phyloP scores from a whole-genome alignment of 2,329 filamentous ascomycete species.

The Coleophoma eucalyptorum region DNA sequence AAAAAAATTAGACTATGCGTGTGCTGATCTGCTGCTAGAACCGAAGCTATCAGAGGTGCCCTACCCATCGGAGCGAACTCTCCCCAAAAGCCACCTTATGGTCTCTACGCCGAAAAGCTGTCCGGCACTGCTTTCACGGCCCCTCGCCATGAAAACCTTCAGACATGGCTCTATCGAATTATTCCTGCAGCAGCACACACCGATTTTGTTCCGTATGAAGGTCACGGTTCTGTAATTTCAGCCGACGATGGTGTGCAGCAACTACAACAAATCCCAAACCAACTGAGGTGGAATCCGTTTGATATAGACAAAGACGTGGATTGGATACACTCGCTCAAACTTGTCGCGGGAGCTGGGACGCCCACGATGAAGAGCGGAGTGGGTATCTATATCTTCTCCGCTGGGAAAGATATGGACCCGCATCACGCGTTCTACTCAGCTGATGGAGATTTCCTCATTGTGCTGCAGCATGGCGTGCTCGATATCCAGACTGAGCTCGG shows the following conservation, averaged over 20 bases:
- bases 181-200: slow-evolving; percentile 60
- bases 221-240: slow-evolving; percentile 12
- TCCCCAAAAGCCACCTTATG: slow-evolving; percentile 74
- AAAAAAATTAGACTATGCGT: background rate
- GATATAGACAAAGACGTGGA: slow-evolving; percentile 46
- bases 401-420: slow-evolving; percentile 58
- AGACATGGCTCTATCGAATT: slow-evolving; percentile 71
- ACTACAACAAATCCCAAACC: slow-evolving; percentile 64
- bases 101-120: slow-evolving; percentile 79
- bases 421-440: slow-evolving; percentile 64
- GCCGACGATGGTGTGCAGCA: slow-evolving; percentile 30
- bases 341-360: slow-evolving; percentile 61
- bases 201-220: slow-evolving; percentile 43
- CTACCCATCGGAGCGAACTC: slow-evolving; percentile 76
- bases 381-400: slow-evolving; percentile 61
- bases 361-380: slow-evolving; percentile 60
- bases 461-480: slow-evolving; percentile 52
- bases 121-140: slow-evolving; percentile 71
- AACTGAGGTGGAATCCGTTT: slow-evolving; percentile 57
- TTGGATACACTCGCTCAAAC: slow-evolving; percentile 43
- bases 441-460: slow-evolving; percentile 61
- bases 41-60: slow-evolving; percentile 72
- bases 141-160: slow-evolving; percentile 64
- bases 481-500: slow-evolving; percentile 60
- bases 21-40: slow-evolving; percentile 38